Base-by-base conservation (phyloP, 2,329 filamentous ascomycete species). In the Colletotrichum abscissum region DNA sequence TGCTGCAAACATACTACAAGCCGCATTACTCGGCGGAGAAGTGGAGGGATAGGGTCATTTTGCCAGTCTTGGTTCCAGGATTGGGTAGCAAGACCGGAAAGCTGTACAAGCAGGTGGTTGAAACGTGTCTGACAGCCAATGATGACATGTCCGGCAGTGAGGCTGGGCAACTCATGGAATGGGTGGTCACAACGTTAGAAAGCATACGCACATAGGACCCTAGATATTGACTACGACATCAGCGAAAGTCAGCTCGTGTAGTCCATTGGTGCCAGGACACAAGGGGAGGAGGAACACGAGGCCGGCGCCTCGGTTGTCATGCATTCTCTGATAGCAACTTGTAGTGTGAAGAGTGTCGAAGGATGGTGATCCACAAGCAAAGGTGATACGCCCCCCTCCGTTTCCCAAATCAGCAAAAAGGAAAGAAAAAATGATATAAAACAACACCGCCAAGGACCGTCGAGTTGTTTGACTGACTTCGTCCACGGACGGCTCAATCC, bases 21-120 rank as follows among this genome's bases (percentile, higher is more conserved):
- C 77, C 81, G 22, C 83, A 84, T 72, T 86, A 86, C 74, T 82
- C 83, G 5, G 80, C 82, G 1, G 81, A 83, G 63, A 80, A 80
- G 22, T 86, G 85, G 79, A 80, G 84, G 30, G 84, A 86, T 67
- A 83, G 81, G 71, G 80, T 86, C 30, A 77, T 86, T 11, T 73
- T 85, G 60, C 79, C 82, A 12, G 81, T 80, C 12, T 78, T 87
- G 24, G 83, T 86, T 4, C 83, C 84, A 1, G 81, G 80, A 1
- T 72, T 87, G 14, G 82, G 82, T 1, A 83, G 81, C 73, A 86
- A 86, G 74, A 80, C 84, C 4, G 85, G 85, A 3, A 77, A 79
- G 35, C 67, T 80, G 22, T 87, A 86, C 75, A 79, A 78, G 33
- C 79, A 83, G 28, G 82, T 86, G 4, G 85, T 86, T 6, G 84